Evolutionary conservation across 306 rosid species (phyloP), one percentile per base, ranked within the genome.

Genomic region (Begonia loranthoides): DNA sequence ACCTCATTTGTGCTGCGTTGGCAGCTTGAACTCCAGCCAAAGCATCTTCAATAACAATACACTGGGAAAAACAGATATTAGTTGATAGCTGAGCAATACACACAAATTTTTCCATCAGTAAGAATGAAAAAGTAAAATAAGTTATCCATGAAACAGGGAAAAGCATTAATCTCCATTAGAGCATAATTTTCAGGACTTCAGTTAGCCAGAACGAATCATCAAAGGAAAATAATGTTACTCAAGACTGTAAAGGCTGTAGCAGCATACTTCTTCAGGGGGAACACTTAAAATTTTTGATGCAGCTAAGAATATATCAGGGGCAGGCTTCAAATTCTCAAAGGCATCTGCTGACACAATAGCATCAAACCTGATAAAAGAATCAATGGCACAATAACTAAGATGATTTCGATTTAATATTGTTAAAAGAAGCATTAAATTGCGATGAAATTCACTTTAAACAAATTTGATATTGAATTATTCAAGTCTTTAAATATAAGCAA

Each of bases 21-120:
- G 97, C 95, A 68, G 97, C 97, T 72, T 82, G 95, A 49, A 90
- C 87, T 55, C 97, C 97, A 50, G 92, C 97, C 53, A 85, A 70
- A 9, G 97, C 97, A 39, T 90, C 97, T 76, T 90, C 97, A 66
- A 89, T 85, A 55, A 89, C 94, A 69, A 89, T 62, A 69, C 97
- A 89, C 97, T 85, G 75, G 49, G 43, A 60, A 73, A 60, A 60
- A 50, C 45, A 54, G 10, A 59, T 11, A 62, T 46, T 12, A 57
- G 13, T 43, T 56, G 38, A 56, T 56, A 54, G 45, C 39, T 62
- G 51, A 36, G 15, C 39, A 64, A 59, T 45, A 43, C 47, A 43
- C 4, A 13, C 6, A 43, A 43, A 43, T n/a, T 10, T 43, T 6
- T 10, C 47, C 13, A 43, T n/a, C 47, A 43, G 15, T 11, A 43